Percentiles rank a stretch among this genome's conserved stretches.
Conservation (phyloP, 257 asterid species). For the Plantago ovata region DNA sequence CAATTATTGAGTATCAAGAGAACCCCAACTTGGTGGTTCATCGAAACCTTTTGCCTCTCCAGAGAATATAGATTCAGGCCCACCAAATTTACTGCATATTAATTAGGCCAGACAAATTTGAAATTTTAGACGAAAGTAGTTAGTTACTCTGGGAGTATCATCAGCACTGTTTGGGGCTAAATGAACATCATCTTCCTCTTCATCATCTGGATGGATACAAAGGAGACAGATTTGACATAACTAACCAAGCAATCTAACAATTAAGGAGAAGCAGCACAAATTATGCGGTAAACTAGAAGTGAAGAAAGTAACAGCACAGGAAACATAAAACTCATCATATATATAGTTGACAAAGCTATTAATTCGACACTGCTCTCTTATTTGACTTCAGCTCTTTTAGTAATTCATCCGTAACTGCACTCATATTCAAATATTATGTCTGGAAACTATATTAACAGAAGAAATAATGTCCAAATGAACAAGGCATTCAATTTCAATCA, state of each 20-base stretch:
- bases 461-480: no score
- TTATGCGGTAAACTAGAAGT: no score
- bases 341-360: not conserved
- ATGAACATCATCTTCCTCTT: no score
- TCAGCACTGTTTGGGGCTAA: slow-evolving; percentile 58
- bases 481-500: no score
- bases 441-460: no score
- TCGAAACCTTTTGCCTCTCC: slow-evolving; percentile 58
- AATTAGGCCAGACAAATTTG: slow-evolving; percentile 4
- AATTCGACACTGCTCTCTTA: no score
- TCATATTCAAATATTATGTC: no score
- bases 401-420: no score
- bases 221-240: no score
- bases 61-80: slow-evolving; percentile 45
- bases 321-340: not conserved
- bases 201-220: no score
- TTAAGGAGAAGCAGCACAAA: slow-evolving; percentile 18
- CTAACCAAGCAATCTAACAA: slow-evolving; percentile 55
- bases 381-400: no score
- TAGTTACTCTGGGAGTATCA: slow-evolving; percentile 8
- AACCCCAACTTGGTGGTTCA: slow-evolving; percentile 77
- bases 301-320: no score
- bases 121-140: not conserved
- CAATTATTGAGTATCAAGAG: slow-evolving; percentile 67
- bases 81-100: slow-evolving; percentile 57